A percentile compares a stretch with the other conserved stretches of the same genome.
Evolutionary conservation across 768 basidiomycete species (phyloP).

Genomic region (Phylloporus rhodoxanthus): DNA sequence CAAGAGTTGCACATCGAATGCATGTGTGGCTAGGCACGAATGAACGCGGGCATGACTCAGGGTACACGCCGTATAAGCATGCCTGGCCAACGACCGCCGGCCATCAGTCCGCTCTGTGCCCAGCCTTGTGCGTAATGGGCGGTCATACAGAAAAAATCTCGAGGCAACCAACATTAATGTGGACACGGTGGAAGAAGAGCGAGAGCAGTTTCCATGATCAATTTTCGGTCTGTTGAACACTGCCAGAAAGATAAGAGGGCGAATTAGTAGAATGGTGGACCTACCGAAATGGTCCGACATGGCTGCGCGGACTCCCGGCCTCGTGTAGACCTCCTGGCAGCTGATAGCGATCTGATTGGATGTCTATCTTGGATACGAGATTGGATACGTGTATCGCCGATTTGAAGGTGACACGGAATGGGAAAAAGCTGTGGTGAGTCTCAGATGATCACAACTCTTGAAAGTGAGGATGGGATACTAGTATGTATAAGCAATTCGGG

Average conservation of each 20-base stretch:
- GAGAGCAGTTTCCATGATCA: background rate
- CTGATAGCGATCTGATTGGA: constrained; percentile 6
- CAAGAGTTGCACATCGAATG: constrained; percentile 11
- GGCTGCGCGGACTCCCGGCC: constrained; percentile 14
- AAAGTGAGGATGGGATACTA: no score
- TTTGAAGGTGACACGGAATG: no score
- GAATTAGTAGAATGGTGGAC: constrained; percentile 9
- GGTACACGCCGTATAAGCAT: constrained; percentile 14
- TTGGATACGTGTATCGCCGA: background rate
- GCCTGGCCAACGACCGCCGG: background rate
- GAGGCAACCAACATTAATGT: background rate
- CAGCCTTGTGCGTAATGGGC: background rate
- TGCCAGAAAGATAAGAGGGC: constrained; percentile 1
- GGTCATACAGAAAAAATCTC: background rate
- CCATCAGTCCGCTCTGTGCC: background rate
- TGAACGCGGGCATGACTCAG: constrained; percentile 6
- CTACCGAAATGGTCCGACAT: constrained; percentile 1
- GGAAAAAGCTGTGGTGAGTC: background rate
- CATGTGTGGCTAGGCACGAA: constrained; percentile 16
- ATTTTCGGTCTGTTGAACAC: background rate
- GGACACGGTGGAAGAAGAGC: background rate
- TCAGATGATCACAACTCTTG: background rate
- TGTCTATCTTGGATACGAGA: background rate
- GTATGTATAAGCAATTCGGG: constrained; percentile 18
- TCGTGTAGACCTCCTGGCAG: constrained; percentile 23